phyloP scores from a whole-genome alignment of 225 moss, liverwort and hornwort genomes.

The Ulota crispa region DNA sequence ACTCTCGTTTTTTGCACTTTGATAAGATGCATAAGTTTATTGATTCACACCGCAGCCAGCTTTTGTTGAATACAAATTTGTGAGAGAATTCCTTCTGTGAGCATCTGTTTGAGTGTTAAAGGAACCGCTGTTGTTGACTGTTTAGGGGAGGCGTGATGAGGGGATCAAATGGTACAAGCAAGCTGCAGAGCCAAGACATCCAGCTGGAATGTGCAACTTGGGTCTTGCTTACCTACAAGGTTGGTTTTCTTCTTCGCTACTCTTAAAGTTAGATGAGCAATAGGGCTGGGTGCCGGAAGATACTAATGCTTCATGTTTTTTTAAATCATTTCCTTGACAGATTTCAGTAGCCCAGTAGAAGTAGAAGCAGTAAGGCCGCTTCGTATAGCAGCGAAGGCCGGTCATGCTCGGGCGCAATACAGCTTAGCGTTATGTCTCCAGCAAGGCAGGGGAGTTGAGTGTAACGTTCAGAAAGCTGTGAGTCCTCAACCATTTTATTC shows the following conservation, averaged over 20 bases:
- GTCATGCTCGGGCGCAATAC: slow-evolving; percentile 78
- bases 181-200: slow-evolving; percentile 73
- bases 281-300: not conserved
- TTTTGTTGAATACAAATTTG: not conserved
- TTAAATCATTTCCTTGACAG: slow-evolving; percentile 30
- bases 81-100: not conserved
- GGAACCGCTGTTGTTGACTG: slow-evolving; percentile 7
- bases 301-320: not conserved
- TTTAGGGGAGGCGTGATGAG: slow-evolving; percentile 66
- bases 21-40: not conserved
- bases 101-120: not conserved
- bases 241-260: slow-evolving; percentile 11
- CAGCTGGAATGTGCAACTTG: slow-evolving; percentile 81
- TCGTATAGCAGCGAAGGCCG: slow-evolving; percentile 54
- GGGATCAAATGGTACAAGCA: slow-evolving; percentile 77
- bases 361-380: slow-evolving; percentile 82
- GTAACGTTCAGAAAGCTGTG: slow-evolving; percentile 60
- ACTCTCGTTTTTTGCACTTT: slow-evolving; percentile 4
- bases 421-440: slow-evolving; percentile 79
- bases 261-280: not conserved
- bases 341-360: slow-evolving; percentile 42
- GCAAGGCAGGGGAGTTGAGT: slow-evolving; percentile 75
- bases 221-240: slow-evolving; percentile 80
- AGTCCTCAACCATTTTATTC: slow-evolving; percentile 28
- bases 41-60: not conserved